These are phyloP conservation scores for Monilinia vaccinii-corymbosi DNA, from an alignment of 2,329 filamentous ascomycete species.

Conservation along the genomic window DNA sequence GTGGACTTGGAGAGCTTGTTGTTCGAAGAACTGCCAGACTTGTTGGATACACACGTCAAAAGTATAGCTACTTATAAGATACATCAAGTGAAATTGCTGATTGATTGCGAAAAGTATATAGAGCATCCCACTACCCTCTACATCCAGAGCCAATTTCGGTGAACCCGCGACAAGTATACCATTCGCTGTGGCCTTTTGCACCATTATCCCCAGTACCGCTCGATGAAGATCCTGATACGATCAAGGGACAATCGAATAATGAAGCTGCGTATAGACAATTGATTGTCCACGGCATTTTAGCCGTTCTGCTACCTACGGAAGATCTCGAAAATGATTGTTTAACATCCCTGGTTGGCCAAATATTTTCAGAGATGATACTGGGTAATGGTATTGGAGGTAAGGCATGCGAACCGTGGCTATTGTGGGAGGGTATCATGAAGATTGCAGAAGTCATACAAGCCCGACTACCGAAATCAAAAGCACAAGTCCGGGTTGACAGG, in stretches of 20 bases:
- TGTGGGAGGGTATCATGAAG: constrained; percentile 79
- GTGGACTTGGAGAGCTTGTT: constrained; percentile 76
- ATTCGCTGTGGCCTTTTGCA: constrained; percentile 73
- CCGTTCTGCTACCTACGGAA: constrained; percentile 81
- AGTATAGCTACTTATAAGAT: constrained; percentile 40
- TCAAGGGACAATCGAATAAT: constrained; percentile 59
- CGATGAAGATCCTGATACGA: constrained; percentile 37
- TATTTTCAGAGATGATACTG: constrained; percentile 83
- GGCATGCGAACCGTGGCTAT: constrained; percentile 76
- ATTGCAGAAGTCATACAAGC: constrained; percentile 42
- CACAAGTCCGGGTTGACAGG: constrained; percentile 24
- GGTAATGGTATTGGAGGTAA: constrained; percentile 73
- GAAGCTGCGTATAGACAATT: constrained; percentile 81
- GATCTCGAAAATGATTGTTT: constrained; percentile 84
- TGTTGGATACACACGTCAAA: constrained; percentile 71
- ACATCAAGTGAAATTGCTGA: constrained; percentile 9
- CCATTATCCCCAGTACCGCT: constrained; percentile 67
- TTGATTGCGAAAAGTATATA: constrained; percentile 50
- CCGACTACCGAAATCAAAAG: constrained; percentile 28
- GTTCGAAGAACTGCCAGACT: constrained; percentile 77
- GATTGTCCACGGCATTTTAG: constrained; percentile 72
- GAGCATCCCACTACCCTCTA: constrained; percentile 52
- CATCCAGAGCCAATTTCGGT: constrained; percentile 50
- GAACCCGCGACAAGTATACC: constrained; percentile 64
- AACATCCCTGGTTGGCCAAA: constrained; percentile 73